Base-by-base conservation (phyloP, 805 yeast genomes). In the Metschnikowia colocasiae region DNA sequence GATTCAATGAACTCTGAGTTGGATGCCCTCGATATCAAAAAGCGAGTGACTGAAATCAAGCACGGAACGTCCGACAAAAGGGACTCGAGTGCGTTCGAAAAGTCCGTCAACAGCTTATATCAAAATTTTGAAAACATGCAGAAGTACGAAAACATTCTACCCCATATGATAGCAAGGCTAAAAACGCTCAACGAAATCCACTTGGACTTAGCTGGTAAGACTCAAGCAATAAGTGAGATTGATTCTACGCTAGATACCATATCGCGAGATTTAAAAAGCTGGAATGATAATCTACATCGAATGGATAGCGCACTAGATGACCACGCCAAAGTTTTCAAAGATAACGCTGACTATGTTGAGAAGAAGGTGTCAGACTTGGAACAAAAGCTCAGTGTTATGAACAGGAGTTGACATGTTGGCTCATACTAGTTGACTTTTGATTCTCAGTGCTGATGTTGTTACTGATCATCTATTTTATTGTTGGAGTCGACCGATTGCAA, bases 101-200 rank as follows among this genome's bases (percentile, higher is more conserved):
- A 36, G 15, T 60, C 61, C 47, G 54, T 72, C 19, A 59, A 61
- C 33, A 62, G 56, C 34, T 40, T 71, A 9, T 59, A 60, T 40
- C 45, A 45, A n/a, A 53, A 48, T 27, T 44, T 72, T 13, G 63
- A 61, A 1, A 61, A 60, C 3, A 55, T 71, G 38, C 64, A 63
- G 9, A 47, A 40, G 2, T 48, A 60, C 20, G 59, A 55, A 23
- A 37, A 46, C 10, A 39, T 47, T 9, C 57, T 67, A 5, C 73
- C 73, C 0, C 43, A 55, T 5, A 32, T 69, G 8, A 32, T 69
- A 0, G 32, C 45, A 7, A 46, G 77, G 26, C 59, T 73, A 32
- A 62, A 64, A 35, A 49, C 65, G 2, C 59, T 73, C 36, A 64
- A 68, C 45, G 46, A 50, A 2, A 59, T 69, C 2, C 76, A 73